Base-by-base conservation (phyloP, 116 monocot species). In the Phalaenopsis hybrid region DNA sequence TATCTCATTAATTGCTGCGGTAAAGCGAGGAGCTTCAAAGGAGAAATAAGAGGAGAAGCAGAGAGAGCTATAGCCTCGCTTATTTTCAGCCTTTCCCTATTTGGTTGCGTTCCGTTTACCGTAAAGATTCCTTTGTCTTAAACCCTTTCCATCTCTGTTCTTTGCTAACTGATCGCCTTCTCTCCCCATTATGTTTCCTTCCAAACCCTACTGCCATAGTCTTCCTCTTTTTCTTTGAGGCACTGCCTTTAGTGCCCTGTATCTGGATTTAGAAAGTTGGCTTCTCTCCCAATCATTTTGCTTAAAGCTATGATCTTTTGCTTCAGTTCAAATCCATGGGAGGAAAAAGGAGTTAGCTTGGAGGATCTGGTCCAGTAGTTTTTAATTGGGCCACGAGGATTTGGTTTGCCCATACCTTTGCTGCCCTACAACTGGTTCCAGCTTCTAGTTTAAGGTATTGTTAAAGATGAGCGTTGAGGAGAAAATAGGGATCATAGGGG, bases 401-500 rank as follows among this genome's bases (percentile, higher is more conserved):
- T 51, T 51, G 51, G 51, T 51, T 51, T 51, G 51, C 12, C 11
- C 51, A 51, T 51, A n/a, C n/a, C 51, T 51, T 2, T 11, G 11
- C 15, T 51, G 44, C 7, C 18, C 15, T 75, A 16, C 15, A 16
- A 2, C 4, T 83, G 11, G 51, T 67, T 48, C 21, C 31, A 15
- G 11, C 37, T 72, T 18, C 13, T 48, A n/a, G 8, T 67, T 2
- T 69, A 34, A 15, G 33, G 16, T 44, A 2, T 37, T 18, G 34
- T 12, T 7, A 20, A 76, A 77, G 73, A 89, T n/a, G 89, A 85
- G 82, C 12, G 85, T 88, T 21, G 89, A 86, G 5, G 96, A 85
- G 45, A 83, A 77, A 52, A 82, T 1, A 52, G n/a, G 65, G 63
- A 34, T 52, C 28, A 84, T 86, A 79, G 89, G 68, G 31, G 81